A percentile compares a stretch with the other conserved stretches of the same genome.
Evolutionary conservation across 495 filamentous ascomycete genomes (phyloP).

Genomic region (Parmelia sp.): DNA sequence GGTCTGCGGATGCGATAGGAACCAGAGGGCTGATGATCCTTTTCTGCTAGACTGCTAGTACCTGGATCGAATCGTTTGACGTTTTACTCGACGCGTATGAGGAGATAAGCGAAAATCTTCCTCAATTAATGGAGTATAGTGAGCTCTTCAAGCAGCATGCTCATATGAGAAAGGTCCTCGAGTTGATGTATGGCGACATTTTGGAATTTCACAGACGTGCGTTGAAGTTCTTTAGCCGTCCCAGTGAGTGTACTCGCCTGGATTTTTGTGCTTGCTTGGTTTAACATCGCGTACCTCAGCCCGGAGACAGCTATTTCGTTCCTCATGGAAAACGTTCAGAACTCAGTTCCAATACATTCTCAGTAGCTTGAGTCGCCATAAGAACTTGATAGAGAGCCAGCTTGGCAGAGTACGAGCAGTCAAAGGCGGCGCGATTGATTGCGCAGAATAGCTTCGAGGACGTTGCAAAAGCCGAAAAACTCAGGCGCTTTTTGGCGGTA

Average conservation of each 20-base stretch:
- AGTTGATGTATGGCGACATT: constrained; percentile 41
- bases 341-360: not conserved
- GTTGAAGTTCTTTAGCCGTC: constrained; percentile 29
- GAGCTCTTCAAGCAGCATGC: constrained; percentile 28
- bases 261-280: not conserved
- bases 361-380: not conserved
- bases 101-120: not conserved
- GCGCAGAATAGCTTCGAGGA: not conserved
- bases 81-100: not conserved
- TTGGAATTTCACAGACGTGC: constrained; percentile 38
- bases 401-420: not conserved
- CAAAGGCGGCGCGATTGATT: not conserved
- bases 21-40: not conserved
- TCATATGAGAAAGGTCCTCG: constrained; percentile 30
- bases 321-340: not conserved
- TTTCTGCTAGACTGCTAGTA: not conserved
- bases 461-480: not conserved
- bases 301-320: not conserved
- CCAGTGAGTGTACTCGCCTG: not conserved
- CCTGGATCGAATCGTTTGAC: not conserved
- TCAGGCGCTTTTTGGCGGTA: not conserved
- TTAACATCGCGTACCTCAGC: not conserved
- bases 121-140: constrained; percentile 24
- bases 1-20: no score
- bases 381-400: not conserved